Evolutionary conservation across 768 basidiomycete genomes (phyloP), one percentile per base, ranked within the genome.

Genomic region (Tylopilus subfusipes): DNA sequence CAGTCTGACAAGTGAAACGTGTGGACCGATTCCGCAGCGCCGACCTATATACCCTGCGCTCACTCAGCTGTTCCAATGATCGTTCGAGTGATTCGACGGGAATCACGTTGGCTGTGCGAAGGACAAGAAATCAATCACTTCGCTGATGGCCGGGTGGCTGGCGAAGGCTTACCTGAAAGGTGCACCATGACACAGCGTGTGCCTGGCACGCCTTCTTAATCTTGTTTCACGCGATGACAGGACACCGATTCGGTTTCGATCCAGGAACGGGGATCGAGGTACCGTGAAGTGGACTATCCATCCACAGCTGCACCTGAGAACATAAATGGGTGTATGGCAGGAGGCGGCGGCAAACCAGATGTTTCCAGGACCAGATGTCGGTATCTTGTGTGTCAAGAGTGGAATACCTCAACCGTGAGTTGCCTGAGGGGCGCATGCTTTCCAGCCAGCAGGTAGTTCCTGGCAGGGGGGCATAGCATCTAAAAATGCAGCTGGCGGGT

Each of bases 101-200:
- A 49, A 34, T 50, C 53, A 42, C 22, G 16, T 42, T 50, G 27
- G 48, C 53, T 54, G 24, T 54, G 53, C 47, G 16, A 14, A 33
- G 25, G 12, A 31, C 49, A 50, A 21, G 12, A 14, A 30, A 39
- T 14, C 33, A 5, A 34, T 16, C 14, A 16, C 33, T 31, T 7
- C 39, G 39, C 19, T 27, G 25, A 18, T 25, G 16, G 24, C n/a
- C n/a, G n/a, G n/a, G n/a, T 13, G 36, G 16, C 42, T 3, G 5
- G 14, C 42, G 24, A 25, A 24, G 40, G n/a, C n/a, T 42, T 42
- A 31, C 30, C 29, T 4, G 14, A 36, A 18, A 33, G 19, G 16
- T n/a, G 40, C 27, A 14, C 31, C 43, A 29, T 44, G 45, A 29
- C 43, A 29, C n/a, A 21, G 22, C 39, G 22, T 40, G 29, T 24